Evolutionary conservation across 306 rosid species (phyloP), one percentile per base, ranked within the genome.

Genomic region (Astragalus membranaceus): DNA sequence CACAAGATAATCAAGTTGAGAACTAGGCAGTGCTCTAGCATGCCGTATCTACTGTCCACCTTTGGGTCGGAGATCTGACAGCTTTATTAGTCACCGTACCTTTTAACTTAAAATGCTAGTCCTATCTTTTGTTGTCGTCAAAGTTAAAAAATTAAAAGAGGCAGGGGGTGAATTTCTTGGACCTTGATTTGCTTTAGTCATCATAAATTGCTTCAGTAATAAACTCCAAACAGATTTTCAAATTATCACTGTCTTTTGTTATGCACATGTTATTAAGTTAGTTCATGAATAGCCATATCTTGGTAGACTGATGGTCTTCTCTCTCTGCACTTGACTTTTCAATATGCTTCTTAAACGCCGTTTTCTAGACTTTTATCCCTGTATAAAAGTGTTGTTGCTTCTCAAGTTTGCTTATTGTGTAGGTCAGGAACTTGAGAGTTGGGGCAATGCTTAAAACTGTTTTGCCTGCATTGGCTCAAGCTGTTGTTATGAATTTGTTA

Each of bases 381-480:
- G 13, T 60, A 8, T 60, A 49, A 43, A 17, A 16, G 54, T 64
- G 35, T 49, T 57, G 17, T n/a, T 29, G 50, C 70, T 61, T 69
- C 74, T 69, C 12, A 60, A 48, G 43, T 42, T 72, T 17, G 14
- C 70, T 49, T 79, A 46, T 54, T 79, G 62, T 70, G 70, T 73
- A 89, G 98, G 89, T 89, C 74, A 81, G 92, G 73, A 89, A 92
- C 78, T 81, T 92, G 75, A 80, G 98, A 60, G 89, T 86, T 74
- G 98, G 98, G 72, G 98, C 96, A 70, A 89, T 92, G 98, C 80
- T 88, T 74, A 81, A 83, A 85, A 92, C 96, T 76, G 89, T 92
- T 74, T 85, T 92, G 72, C 95, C 96, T 64, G 89, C 95, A 17
- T 76, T 92, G 75, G 92, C 95, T 57, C 98, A 89, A 67, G 95